Conservation (phyloP, 2,329 filamentous ascomycete genomes). For the Fusarium longipes region DNA sequence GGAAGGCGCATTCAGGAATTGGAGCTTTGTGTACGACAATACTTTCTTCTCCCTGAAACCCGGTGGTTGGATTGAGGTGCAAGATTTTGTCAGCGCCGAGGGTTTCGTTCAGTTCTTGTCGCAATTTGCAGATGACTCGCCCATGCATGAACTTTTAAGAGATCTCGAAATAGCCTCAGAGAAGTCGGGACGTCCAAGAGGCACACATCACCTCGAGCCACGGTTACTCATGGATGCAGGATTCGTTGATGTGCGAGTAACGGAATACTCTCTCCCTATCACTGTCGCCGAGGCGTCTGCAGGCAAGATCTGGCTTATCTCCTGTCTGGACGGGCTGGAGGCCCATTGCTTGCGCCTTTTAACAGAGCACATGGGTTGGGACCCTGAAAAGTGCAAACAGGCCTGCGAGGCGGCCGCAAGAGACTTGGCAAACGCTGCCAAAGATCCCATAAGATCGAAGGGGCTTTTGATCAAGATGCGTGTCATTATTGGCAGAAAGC, state of each 20-base stretch:
- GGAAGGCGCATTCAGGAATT: constrained; percentile 67
- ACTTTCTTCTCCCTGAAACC: constrained; percentile 65
- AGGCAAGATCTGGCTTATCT: constrained; percentile 66
- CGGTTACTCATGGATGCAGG: constrained; percentile 59
- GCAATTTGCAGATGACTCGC: constrained; percentile 57
- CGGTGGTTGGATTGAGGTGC: constrained; percentile 67
- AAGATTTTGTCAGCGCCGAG: constrained; percentile 64
- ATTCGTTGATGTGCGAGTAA: constrained; percentile 63
- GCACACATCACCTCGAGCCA: constrained; percentile 59
- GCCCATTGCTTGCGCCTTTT: constrained; percentile 61
- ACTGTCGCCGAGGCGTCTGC: constrained; percentile 58
- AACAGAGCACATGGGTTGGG: constrained; percentile 65
- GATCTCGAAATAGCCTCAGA: constrained; percentile 59
- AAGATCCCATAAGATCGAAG: constrained; percentile 57
- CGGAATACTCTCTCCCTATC: constrained; percentile 62
- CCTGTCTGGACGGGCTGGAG: constrained; percentile 63
- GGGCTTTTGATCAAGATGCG: constrained; percentile 60
- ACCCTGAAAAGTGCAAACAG: constrained; percentile 59
- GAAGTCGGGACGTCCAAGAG: constrained; percentile 58
- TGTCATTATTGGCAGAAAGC: constrained; percentile 64
- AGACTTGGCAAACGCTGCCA: constrained; percentile 62
- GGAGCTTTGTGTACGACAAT: constrained; percentile 65
- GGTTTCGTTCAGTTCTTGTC: constrained; percentile 48
- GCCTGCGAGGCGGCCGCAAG: constrained; percentile 60
- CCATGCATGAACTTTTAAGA: constrained; percentile 55